Percentiles rank a stretch among this genome's conserved stretches.
Evolutionary conservation across 2,329 filamentous ascomycete genomes (phyloP).

Genomic region (Chalara sp.): DNA sequence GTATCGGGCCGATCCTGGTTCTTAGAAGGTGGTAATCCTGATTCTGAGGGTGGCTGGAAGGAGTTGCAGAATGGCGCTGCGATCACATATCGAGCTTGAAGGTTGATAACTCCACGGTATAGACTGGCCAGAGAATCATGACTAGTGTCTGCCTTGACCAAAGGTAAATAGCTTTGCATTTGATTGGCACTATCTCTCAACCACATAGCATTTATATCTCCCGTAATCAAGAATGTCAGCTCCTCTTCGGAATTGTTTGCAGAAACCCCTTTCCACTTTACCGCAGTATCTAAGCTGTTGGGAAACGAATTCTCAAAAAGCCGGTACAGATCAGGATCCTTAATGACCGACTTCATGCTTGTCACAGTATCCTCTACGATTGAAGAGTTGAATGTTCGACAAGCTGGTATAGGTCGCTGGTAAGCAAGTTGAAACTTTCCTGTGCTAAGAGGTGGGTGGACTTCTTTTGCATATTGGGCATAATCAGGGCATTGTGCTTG

Average conservation of each 20-base stretch:
- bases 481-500: constrained; percentile 55
- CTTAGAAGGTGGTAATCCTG: constrained; percentile 50
- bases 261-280: constrained; percentile 59
- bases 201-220: constrained; percentile 80
- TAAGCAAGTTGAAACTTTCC: constrained; percentile 72
- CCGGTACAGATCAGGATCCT: constrained; percentile 68
- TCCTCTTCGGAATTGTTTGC: constrained; percentile 54
- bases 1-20: constrained; percentile 55
- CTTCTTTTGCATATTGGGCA: constrained; percentile 47
- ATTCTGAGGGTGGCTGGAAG: constrained; percentile 79
- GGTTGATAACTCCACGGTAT: constrained; percentile 65
- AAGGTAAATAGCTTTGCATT: constrained; percentile 60
- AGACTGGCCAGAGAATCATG: constrained; percentile 57
- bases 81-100: constrained; percentile 62
- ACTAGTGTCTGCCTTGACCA: constrained; percentile 47
- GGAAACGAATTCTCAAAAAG: constrained; percentile 69
- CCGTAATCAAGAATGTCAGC: constrained; percentile 52
- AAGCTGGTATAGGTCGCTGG: constrained; percentile 69
- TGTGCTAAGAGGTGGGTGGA: constrained; percentile 66
- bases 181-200: constrained; percentile 76
- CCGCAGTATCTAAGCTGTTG: constrained; percentile 68
- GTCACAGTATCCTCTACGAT: constrained; percentile 71
- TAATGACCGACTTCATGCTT: constrained; percentile 60
- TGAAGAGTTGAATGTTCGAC: constrained; percentile 74
- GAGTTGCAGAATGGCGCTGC: constrained; percentile 79